Conservation (phyloP, 148 eudicot species). For the Persicaria maculosa region DNA sequence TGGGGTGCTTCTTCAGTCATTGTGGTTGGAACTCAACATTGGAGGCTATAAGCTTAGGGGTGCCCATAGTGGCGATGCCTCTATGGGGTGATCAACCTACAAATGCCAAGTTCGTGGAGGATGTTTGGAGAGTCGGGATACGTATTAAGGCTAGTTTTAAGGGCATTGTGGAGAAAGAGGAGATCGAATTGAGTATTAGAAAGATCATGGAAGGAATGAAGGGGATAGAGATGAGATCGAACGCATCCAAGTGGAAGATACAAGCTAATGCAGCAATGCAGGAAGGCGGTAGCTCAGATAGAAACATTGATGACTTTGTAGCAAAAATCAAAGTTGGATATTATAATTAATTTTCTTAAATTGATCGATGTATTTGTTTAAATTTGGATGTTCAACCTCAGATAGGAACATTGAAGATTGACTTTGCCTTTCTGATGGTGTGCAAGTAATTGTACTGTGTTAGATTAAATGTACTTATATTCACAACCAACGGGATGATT, state of each 20-base stretch:
- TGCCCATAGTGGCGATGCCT: constrained; percentile 14
- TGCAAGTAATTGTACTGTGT: too few species aligned
- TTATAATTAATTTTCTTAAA: neutral
- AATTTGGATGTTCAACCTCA: too few species aligned
- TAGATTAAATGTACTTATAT: too few species aligned
- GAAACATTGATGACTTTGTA: constrained; percentile 5
- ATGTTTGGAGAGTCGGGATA: constrained; percentile 17
- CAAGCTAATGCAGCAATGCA: constrained; percentile 6
- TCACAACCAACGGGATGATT: too few species aligned
- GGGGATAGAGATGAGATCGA: constrained; percentile 9
- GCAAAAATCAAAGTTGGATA: neutral
- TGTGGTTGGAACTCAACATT: constrained; percentile 16
- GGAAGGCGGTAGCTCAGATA: constrained; percentile 6
- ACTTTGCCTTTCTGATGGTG: too few species aligned
- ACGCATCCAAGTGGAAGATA: constrained; percentile 12
- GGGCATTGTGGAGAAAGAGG: constrained; percentile 8
- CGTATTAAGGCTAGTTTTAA: constrained; percentile 1
- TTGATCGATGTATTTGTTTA: neutral
- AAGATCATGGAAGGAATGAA: constrained; percentile 13
- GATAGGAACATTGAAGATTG: too few species aligned
- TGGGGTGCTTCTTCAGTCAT: constrained; percentile 13
- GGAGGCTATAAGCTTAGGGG: constrained; percentile 13
- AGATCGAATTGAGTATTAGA: constrained; percentile 3
- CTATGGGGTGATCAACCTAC: constrained; percentile 8
- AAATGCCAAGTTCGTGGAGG: constrained; percentile 9